These are phyloP conservation scores for Suzukiozyma palmioleophila DNA, from an alignment of 1,139 yeast species.

Conservation along the genomic window DNA sequence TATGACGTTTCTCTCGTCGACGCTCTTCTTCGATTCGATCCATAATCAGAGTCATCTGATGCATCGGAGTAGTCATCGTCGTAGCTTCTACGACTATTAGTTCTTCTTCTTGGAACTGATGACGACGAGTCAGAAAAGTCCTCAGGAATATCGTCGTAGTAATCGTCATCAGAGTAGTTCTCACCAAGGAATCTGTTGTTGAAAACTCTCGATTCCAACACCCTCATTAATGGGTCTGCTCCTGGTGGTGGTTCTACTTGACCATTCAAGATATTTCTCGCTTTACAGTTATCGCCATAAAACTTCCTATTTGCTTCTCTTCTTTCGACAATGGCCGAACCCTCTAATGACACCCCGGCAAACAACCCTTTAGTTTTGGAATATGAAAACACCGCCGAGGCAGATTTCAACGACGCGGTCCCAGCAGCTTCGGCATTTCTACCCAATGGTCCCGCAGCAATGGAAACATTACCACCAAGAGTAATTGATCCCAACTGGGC, in stretches of 20 bases:
- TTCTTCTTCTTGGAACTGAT: slow-evolving; percentile 27
- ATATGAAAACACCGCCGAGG: slow-evolving; percentile 89
- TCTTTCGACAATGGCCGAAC: slow-evolving; percentile 91
- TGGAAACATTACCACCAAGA: slow-evolving; percentile 89
- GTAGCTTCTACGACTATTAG: slow-evolving; percentile 23
- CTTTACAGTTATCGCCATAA: slow-evolving; percentile 84
- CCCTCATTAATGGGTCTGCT: slow-evolving; percentile 84
- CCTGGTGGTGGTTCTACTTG: slow-evolving; percentile 90
- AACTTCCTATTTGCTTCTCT: slow-evolving; percentile 95
- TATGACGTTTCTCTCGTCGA: slow-evolving; percentile 16
- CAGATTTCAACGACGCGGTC: slow-evolving; percentile 81
- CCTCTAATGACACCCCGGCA: slow-evolving; percentile 97
- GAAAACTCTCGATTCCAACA: slow-evolving; percentile 83
- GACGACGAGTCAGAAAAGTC: slow-evolving; percentile 50
- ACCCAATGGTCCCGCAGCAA: slow-evolving; percentile 98
- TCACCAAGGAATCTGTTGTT: slow-evolving; percentile 49
- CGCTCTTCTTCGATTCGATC: slow-evolving; percentile 12
- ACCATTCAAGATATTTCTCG: slow-evolving; percentile 78
- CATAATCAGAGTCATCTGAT: slow-evolving; percentile 13
- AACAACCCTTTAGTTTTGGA: slow-evolving; percentile 95
- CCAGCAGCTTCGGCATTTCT: slow-evolving; percentile 98
- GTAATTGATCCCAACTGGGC: slow-evolving; percentile 94
- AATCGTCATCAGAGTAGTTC: slow-evolving; percentile 53
- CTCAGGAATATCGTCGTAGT: slow-evolving; percentile 70
- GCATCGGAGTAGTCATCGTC: slow-evolving; percentile 30